Evolutionary conservation across 139 green algal genomes (phyloP), one percentile per base, ranked within the genome.

Genomic region (Chlorella sp.): DNA sequence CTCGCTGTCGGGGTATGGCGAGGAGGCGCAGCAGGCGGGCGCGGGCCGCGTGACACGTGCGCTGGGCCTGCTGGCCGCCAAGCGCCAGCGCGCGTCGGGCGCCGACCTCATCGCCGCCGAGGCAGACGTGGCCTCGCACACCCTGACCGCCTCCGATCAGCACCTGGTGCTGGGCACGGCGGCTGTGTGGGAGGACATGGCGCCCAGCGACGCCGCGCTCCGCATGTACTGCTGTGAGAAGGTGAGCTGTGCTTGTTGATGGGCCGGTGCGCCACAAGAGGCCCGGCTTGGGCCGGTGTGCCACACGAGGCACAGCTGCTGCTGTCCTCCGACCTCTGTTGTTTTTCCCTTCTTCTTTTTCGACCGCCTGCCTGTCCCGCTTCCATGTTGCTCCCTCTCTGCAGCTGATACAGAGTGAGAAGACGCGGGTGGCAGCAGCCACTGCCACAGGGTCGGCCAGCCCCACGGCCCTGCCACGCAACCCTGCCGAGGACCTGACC

Each of bases 401-500:
- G 72, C 60, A 72, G 61, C 50, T 79, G 67, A 36, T 50, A 3
- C 36, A 25, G 46, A 46, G 35, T 0, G 61, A 64, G 48, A 12
- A 48, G 36, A 62, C 67, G 21, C 61, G 36, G 14, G 61, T n/a
- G 27, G 61, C 61, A 0, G 73, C 61, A 5, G 61, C 73, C 8
- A 48, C 48, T 4, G 48, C 46, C 3, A 21, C 48, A 12, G 73
- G 40, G 2, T 23, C 73, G n/a, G 46, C 62, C 25, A 72, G 61
- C 46, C 73, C 61, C 7, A 21, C 29, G 23, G 23, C 65, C n/a
- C 35, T 43, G 60, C 43, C 58, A 19, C 21, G 46, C 59, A 82
- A 82, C 68, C 60, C 67, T 19, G 76, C 67, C 1, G 59, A 66
- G 27, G 68, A 82, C 59, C 59, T 82, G 15, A 60, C 73, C 21